Conservation (phyloP, 352 stramenopile species). For the Pythium brassicae region DNA sequence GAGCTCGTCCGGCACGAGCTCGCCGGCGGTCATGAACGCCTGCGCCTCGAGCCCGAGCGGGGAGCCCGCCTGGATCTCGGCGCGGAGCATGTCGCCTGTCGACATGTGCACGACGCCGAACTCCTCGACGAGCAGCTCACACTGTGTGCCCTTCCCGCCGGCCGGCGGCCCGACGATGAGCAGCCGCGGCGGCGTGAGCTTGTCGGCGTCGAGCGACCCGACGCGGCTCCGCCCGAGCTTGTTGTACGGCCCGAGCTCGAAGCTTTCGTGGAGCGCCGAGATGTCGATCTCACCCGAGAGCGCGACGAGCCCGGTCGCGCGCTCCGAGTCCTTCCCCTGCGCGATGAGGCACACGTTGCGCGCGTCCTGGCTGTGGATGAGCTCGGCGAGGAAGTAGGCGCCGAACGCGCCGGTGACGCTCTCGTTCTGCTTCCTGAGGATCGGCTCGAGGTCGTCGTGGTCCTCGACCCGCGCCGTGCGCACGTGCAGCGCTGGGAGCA, state of each 20-base stretch:
- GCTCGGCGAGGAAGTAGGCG: slow-evolving; percentile 91
- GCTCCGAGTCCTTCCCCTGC: slow-evolving; percentile 24
- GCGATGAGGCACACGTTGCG: slow-evolving; percentile 83
- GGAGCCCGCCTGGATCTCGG: slow-evolving; percentile 54
- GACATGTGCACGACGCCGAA: slow-evolving; percentile 90
- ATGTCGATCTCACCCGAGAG: slow-evolving; percentile 86
- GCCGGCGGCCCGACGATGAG: slow-evolving; percentile 72
- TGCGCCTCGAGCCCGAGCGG: slow-evolving; percentile 32
- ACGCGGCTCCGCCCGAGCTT: slow-evolving; percentile 51
- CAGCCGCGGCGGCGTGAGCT: slow-evolving; percentile 39
- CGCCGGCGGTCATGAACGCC: slow-evolving; percentile 35
- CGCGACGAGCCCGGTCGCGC: slow-evolving; percentile 74
- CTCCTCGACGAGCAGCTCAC: slow-evolving; percentile 76
- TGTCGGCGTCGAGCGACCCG: slow-evolving; percentile 7
- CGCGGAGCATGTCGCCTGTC: slow-evolving; percentile 89
- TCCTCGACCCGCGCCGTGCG: slow-evolving; percentile 73
- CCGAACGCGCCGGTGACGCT: slow-evolving; percentile 72
- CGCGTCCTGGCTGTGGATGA: slow-evolving; percentile 87
- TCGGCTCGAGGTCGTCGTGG: slow-evolving; percentile 75
- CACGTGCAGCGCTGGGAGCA: slow-evolving; percentile 47
- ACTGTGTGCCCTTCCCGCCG: slow-evolving; percentile 96
- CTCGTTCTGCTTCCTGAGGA: slow-evolving; percentile 57
- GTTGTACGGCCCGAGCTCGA: slow-evolving; percentile 79
- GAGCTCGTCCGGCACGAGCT: slow-evolving; percentile 44
- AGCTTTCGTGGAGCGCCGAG: slow-evolving; percentile 73